These are phyloP conservation scores for Blastobotrys elegans DNA, from an alignment of 1,139 yeast genomes.

Conservation along the genomic window DNA sequence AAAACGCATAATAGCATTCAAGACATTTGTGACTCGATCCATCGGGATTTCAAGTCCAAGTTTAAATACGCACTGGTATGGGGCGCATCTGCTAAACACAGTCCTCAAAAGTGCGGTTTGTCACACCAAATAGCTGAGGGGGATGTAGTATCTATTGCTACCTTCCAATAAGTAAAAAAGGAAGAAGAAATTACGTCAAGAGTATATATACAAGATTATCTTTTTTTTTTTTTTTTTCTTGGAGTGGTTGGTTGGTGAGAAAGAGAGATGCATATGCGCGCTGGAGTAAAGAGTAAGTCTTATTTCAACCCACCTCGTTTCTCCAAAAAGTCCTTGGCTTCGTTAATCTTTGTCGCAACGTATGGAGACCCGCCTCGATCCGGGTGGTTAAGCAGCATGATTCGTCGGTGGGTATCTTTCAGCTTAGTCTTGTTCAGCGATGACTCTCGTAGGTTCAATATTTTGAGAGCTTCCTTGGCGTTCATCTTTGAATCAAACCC, in stretches of 20 bases:
- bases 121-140: slow-evolving; percentile 82
- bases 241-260: too few relatives aligned
- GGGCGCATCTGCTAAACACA: slow-evolving; percentile 94
- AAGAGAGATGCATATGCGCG: too few relatives aligned
- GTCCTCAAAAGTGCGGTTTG: slow-evolving; percentile 95
- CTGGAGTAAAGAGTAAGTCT: too few relatives aligned
- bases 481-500: slow-evolving; percentile 88
- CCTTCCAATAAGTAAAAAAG: slow-evolving; percentile 50
- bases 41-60: slow-evolving; percentile 85
- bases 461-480: slow-evolving; percentile 85
- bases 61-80: slow-evolving; percentile 93
- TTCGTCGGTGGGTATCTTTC: slow-evolving; percentile 87
- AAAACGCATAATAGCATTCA: slow-evolving; percentile 66
- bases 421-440: slow-evolving; percentile 69
- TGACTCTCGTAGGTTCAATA: slow-evolving; percentile 76
- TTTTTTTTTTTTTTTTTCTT: background rate
- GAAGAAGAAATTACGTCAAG: background rate
- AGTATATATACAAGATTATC: background rate
- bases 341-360: slow-evolving; percentile 93
- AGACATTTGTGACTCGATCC: slow-evolving; percentile 88
- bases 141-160: slow-evolving; percentile 86
- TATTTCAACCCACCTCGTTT: slow-evolving; percentile 38
- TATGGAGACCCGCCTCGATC: slow-evolving; percentile 97
- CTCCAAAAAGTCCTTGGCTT: slow-evolving; percentile 90
- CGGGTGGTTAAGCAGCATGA: slow-evolving; percentile 94